Base-by-base conservation (phyloP, 2,329 filamentous ascomycete species). In the Xylariaceae sp. region DNA sequence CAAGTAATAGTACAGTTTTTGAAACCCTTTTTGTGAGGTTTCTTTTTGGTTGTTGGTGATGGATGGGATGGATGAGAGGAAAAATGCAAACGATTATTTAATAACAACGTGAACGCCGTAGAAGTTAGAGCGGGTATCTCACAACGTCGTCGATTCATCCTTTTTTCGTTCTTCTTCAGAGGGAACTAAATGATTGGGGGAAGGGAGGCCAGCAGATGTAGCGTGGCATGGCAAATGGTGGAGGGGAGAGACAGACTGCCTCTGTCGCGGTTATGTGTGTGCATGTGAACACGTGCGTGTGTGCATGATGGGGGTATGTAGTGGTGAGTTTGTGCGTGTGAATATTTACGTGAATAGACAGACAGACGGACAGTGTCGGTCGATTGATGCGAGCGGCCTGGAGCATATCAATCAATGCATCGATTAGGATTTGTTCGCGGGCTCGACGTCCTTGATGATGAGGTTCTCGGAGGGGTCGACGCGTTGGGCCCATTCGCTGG, bases 401-500 rank as follows among this genome's bases (percentile, higher is more conserved):
- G 37, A 23, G 17, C 23, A 4, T 30, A 30, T 30, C 23, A 5
- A 30, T 1, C 1, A 30, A 4, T 30, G 1, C 1, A 30, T 30
- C 23, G 5, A 30, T 59, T 57, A 63, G 39, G 57, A 34, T 18
- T 59, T 54, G 18, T 58, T 60, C 6, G 61, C 45, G 42, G 51
- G 18, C 23, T 30, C 23, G 23, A 30, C 23, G 18, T 74, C 76
- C 72, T 86, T 88, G 55, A 77, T 68, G 67, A 89, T 88, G 62
- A 89, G 75, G 58, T 82, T 81, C 47, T 89, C 86, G 2, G 80
- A 78, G 23, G 83, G 78, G 60, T 78, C 78, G 47, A 87, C 84
- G 58, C 85, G 77, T 69, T 88, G 86, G 44, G 86, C 86, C 85
- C 86, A 89, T 75, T 86, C 84, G 23, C 84, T 87, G 58, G 39